Conservation (phyloP, 2,329 filamentous ascomycete genomes). For the Epichloe uncinata region DNA sequence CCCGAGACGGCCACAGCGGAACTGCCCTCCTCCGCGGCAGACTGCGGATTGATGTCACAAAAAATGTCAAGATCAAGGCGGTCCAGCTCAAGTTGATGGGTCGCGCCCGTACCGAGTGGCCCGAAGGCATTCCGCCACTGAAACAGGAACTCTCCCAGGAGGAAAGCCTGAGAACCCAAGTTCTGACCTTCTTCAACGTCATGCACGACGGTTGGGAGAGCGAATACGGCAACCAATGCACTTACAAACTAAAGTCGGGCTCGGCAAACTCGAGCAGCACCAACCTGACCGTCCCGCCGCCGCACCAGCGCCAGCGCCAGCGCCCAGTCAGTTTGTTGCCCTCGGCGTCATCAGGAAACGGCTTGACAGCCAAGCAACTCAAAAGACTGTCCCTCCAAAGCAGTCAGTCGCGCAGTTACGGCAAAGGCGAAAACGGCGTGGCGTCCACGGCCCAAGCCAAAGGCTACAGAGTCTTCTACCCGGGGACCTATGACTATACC, state of each 20-base stretch:
- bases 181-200: slow-evolving; percentile 84
- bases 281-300: slow-evolving; percentile 14
- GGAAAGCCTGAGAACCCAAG: slow-evolving; percentile 76
- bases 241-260: slow-evolving; percentile 32
- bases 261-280: slow-evolving; percentile 23
- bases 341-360: slow-evolving; percentile 13
- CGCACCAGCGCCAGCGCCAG: slow-evolving; percentile 1
- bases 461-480: slow-evolving; percentile 75
- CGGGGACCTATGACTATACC: slow-evolving; percentile 52
- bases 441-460: slow-evolving; percentile 47
- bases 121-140: slow-evolving; percentile 81
- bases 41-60: slow-evolving; percentile 75
- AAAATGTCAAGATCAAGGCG: slow-evolving; percentile 85
- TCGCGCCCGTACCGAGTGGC: slow-evolving; percentile 84
- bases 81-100: slow-evolving; percentile 79
- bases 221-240: slow-evolving; percentile 51
- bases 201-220: slow-evolving; percentile 46
- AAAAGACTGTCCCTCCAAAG: slow-evolving; percentile 65
- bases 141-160: slow-evolving; percentile 77
- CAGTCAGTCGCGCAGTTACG: slow-evolving; percentile 74
- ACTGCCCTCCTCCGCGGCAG: slow-evolving; percentile 80
- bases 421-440: slow-evolving; percentile 59
- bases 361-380: slow-evolving; percentile 32
- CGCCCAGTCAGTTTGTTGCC: slow-evolving; percentile 9
- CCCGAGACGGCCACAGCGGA: slow-evolving; percentile 43